These are phyloP conservation scores for Pholiota adiposa DNA, from an alignment of 1,284 basidiomycete species.

Conservation along the genomic window DNA sequence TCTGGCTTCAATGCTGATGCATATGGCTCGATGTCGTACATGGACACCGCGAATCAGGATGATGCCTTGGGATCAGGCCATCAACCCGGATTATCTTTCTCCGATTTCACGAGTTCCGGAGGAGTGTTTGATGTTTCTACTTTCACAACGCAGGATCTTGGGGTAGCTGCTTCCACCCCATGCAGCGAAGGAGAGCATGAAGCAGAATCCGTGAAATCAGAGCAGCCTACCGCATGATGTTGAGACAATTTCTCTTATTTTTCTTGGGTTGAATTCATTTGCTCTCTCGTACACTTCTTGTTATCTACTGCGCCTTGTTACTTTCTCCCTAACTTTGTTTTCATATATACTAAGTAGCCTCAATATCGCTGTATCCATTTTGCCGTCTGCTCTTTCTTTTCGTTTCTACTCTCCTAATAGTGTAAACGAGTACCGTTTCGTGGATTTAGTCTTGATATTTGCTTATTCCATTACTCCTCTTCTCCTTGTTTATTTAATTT, in stretches of 20 bases:
- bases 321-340: conserved; percentile 14
- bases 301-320: conserved; percentile 14
- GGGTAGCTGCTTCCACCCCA: conserved; percentile 57
- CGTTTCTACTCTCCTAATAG: conserved; percentile 35
- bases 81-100: conserved; percentile 61
- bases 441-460: conserved; percentile 28
- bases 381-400: conserved; percentile 24
- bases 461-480: conserved; percentile 16
- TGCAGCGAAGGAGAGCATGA: conserved; percentile 60
- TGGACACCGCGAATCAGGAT: conserved; percentile 71
- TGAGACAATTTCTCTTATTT: conserved; percentile 15
- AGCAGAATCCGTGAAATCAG: conserved; percentile 47
- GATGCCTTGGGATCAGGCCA: conserved; percentile 60
- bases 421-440: conserved; percentile 25
- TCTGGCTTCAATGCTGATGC: conserved; percentile 66
- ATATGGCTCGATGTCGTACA: conserved; percentile 71
- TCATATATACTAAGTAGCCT: conserved; percentile 21
- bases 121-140: conserved; percentile 69
- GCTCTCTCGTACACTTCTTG: conserved; percentile 20
- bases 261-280: conserved; percentile 18
- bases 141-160: conserved; percentile 68
- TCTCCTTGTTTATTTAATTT: conserved; percentile 33
- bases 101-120: conserved; percentile 63
- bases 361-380: conserved; percentile 25
- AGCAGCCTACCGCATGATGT: conserved; percentile 31